Conservation (phyloP, 2,329 filamentous ascomycete genomes). For the Dactylellina leptospora region DNA sequence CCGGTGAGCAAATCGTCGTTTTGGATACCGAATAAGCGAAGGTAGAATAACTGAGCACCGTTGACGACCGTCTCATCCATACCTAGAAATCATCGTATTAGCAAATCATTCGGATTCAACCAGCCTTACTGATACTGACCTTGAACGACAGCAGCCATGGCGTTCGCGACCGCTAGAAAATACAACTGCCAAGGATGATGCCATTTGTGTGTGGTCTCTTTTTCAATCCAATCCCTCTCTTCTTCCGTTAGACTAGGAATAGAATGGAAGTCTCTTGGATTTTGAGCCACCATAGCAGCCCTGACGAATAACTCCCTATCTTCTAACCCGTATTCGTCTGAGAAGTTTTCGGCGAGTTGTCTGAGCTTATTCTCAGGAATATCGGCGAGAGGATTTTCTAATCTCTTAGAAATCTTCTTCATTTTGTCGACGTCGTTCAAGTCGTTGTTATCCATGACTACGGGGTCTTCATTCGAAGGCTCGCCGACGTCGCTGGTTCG, state of each 20-base stretch:
- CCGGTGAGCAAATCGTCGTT: conserved; percentile 66
- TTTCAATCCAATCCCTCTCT: conserved; percentile 68
- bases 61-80: conserved; percentile 74
- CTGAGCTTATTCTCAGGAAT: conserved; percentile 66
- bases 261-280: conserved; percentile 65
- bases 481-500: conserved; percentile 21
- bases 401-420: conserved; percentile 54
- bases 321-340: conserved; percentile 60
- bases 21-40: conserved; percentile 69
- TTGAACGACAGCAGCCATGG: conserved; percentile 74
- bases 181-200: conserved; percentile 73
- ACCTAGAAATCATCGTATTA: conserved; percentile 23
- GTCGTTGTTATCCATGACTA: conserved; percentile 19
- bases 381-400: conserved; percentile 66
- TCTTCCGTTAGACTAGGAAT: conserved; percentile 67
- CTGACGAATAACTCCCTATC: conserved; percentile 61
- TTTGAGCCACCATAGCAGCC: conserved; percentile 66
- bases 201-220: conserved; percentile 74
- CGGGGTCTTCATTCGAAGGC: conserved; percentile 6
- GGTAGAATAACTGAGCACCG: conserved; percentile 73
- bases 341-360: conserved; percentile 67
- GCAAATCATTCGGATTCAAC: conserved; percentile 57
- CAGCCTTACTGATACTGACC: conserved; percentile 65
- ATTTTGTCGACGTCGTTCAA: conserved; percentile 33
- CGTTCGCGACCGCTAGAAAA: conserved; percentile 72